These are phyloP conservation scores for Bremia lactucae DNA, from an alignment of 352 stramenopile genomes.

Conservation along the genomic window DNA sequence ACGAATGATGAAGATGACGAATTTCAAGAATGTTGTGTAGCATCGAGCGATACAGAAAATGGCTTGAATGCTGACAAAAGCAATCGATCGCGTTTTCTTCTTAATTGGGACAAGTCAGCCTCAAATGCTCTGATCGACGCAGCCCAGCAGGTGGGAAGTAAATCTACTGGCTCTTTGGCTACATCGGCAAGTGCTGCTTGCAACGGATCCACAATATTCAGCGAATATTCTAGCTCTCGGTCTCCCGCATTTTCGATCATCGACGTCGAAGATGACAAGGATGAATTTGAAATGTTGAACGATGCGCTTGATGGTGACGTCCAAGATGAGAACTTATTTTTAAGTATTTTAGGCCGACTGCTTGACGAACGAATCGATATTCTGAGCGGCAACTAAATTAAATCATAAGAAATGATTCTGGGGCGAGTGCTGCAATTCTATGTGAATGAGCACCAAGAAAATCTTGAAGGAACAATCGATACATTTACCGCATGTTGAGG, in stretches of 20 bases:
- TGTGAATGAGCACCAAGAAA: no score
- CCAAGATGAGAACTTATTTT: slow-evolving; percentile 69
- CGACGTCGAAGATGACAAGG: slow-evolving; percentile 38
- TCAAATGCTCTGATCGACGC: slow-evolving; percentile 41
- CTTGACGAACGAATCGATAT: slow-evolving; percentile 62
- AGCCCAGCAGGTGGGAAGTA: slow-evolving; percentile 22
- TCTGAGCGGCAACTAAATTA: no score
- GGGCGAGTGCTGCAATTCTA: no score
- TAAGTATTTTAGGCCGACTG: slow-evolving; percentile 46
- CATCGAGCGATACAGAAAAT: no score
- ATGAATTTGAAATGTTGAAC: slow-evolving; percentile 70
- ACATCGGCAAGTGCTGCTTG: slow-evolving; percentile 6
- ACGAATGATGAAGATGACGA: slow-evolving; percentile 49
- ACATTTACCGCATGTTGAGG: no score
- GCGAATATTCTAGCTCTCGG: slow-evolving; percentile 10
- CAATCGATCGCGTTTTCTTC: slow-evolving; percentile 10
- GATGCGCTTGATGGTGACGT: slow-evolving; percentile 41
- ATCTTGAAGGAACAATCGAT: no score
- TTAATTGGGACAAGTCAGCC: slow-evolving; percentile 51
- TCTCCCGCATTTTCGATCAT: slow-evolving; percentile 30
- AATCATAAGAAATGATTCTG: no score
- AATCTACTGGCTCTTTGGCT: slow-evolving; percentile 11
- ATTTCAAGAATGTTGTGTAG: neutral
- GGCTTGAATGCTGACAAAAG: slow-evolving; percentile 9
- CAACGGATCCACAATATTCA: slow-evolving; percentile 12